Base-by-base conservation (phyloP, 1,284 basidiomycete species). In the Naganishia sp. region DNA sequence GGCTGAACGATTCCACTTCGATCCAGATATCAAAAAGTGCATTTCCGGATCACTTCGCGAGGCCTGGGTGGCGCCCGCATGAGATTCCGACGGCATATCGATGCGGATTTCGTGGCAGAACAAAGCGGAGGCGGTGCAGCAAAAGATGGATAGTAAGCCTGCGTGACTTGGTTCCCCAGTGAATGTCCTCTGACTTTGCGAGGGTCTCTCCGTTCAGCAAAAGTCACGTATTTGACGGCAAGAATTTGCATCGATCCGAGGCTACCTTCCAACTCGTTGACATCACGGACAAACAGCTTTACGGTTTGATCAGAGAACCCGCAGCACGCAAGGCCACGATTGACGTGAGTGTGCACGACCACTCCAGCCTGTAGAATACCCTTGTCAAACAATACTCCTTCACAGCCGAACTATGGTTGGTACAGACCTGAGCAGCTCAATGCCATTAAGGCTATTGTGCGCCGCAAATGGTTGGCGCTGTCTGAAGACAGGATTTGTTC, bases 241-340 rank as follows among this genome's bases (percentile, higher is more conserved):
- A 86, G 68, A 85, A 85, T 6, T 78, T 90, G 42, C 86, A 88
- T 63, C 88, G 88, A 69, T 88, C 92, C 76, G 87, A 90, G 0
- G 92, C 91, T 6, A 90, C 92, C 21, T 99, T 92, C 78, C 94
- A 97, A 78, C 82, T 99, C 6, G 90, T 90, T 77, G 95, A 99
- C 77, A 90, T 99, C 68, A 80, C 83, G 11, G 96, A 98, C 76
- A 86, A 87, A 0, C 86, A 92, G 83, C 80, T 95, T 57, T 85
- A 85, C 69, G 82, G 83, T 54, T 88, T 93, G 84, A 90, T 96
- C 66, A 84, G 90, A 69, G 86, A 89, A 69, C 84, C 86, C 5
- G 83, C 85, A 15, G 86, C 85, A 42, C 79, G 90, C 31, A 84
- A 86, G 42, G 87, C 88, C 68, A 82, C 80, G 21, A 90, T 89